Percentiles rank a stretch among this genome's conserved stretches.
Evolutionary conservation across 805 yeast species (phyloP).

Genomic region (Blastobotrys americana): DNA sequence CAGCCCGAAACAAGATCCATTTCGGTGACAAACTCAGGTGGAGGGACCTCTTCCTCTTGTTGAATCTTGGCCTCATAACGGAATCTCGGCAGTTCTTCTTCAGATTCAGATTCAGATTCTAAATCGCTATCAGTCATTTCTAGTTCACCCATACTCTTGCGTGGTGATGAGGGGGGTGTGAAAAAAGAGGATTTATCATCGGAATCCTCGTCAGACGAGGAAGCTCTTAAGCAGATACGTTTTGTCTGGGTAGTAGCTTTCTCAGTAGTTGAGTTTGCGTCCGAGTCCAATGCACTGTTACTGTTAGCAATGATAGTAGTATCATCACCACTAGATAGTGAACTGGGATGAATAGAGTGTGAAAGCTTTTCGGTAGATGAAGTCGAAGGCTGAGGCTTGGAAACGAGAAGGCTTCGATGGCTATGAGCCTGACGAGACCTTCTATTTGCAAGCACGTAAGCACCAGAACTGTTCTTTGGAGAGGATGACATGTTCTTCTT

Average conservation of each 20-base stretch:
- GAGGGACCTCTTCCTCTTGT: neutral
- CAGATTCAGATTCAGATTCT: neutral
- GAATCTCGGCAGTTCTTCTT: conserved; percentile 1
- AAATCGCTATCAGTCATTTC: neutral
- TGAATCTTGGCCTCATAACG: neutral
- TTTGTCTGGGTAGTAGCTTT: neutral
- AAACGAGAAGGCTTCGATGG: neutral
- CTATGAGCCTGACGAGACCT: neutral
- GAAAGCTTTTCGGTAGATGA: neutral
- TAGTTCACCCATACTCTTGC: neutral
- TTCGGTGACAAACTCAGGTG: neutral
- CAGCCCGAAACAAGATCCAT: neutral
- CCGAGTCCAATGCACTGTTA: too few species aligned
- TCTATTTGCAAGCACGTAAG: neutral
- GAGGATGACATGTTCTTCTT: neutral
- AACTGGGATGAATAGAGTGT: too few species aligned
- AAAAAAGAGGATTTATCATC: neutral
- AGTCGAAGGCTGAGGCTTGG: neutral
- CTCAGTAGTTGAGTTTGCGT: neutral
- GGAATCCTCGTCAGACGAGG: neutral
- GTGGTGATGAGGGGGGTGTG: neutral
- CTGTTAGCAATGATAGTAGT: too few species aligned
- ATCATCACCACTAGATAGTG: too few species aligned
- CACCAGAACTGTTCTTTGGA: neutral
- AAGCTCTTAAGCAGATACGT: neutral